Conservation (phyloP, 1,284 basidiomycete species). For the Pseudozyma thailandica region DNA sequence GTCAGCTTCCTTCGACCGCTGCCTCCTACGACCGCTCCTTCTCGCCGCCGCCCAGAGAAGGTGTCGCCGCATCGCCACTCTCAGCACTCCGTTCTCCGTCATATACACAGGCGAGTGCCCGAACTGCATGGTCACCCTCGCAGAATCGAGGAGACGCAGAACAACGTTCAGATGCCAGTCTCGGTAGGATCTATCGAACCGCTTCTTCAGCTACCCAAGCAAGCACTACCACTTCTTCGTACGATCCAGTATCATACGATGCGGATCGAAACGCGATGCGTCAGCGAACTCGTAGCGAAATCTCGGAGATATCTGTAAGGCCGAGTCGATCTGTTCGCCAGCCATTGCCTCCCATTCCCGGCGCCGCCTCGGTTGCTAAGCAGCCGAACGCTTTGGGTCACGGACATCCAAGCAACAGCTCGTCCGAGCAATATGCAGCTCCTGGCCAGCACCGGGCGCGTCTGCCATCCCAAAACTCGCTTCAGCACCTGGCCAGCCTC, state of each 20-base stretch:
- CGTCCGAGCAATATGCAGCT: constrained; percentile 3
- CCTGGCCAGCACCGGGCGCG: background rate
- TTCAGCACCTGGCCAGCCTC: constrained; percentile 19
- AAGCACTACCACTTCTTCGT: constrained; percentile 25
- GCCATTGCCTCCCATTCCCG: constrained; percentile 41
- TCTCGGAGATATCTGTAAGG: constrained; percentile 22
- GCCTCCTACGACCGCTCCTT: constrained; percentile 31
- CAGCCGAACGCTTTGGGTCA: constrained; percentile 9
- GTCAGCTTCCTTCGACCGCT: constrained; percentile 35
- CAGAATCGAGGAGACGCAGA: constrained; percentile 12
- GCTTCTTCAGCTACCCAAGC: constrained; percentile 25
- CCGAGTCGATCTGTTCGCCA: constrained; percentile 29
- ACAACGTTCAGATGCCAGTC: constrained; percentile 10
- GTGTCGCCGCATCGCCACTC: constrained; percentile 25
- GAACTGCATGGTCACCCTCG: constrained; percentile 18
- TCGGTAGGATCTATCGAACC: constrained; percentile 14
- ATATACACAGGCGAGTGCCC: constrained; percentile 14
- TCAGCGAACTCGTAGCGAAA: constrained; percentile 43
- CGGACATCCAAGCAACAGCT: constrained; percentile 5
- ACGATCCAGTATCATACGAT: constrained; percentile 21
- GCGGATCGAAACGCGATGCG: constrained; percentile 9
- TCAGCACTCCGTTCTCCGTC: constrained; percentile 38
- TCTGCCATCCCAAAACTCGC: constrained; percentile 8
- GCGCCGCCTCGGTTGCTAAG: background rate
- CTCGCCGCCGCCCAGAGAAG: constrained; percentile 31